These are phyloP conservation scores for Pistacia atlantica DNA, from an alignment of 345 rosid genomes.

Conservation along the genomic window DNA sequence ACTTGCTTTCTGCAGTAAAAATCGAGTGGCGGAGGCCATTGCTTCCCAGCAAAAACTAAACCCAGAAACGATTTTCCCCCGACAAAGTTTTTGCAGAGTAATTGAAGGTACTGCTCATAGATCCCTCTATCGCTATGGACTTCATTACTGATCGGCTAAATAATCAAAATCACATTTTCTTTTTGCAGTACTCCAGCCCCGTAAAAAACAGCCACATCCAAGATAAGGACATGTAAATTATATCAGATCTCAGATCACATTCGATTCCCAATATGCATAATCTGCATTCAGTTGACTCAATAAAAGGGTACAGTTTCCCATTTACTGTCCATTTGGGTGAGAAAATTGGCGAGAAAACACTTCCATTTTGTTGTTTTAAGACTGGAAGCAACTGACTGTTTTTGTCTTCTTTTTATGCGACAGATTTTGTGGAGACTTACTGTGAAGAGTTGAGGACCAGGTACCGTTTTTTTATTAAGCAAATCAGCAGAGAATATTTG, in stretches of 20 bases:
- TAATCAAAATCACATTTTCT: not conserved
- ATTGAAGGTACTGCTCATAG: slow-evolving; percentile 49
- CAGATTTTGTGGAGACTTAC: slow-evolving; percentile 13
- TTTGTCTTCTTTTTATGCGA: not conserved
- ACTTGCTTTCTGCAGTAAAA: slow-evolving; percentile 50
- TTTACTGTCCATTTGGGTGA: not conserved
- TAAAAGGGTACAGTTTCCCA: too few relatives aligned
- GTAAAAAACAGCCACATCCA: slow-evolving; percentile 34
- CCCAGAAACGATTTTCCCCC: slow-evolving; percentile 51
- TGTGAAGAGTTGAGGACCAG: slow-evolving; percentile 13
- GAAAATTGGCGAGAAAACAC: not conserved
- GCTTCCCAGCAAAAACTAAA: slow-evolving; percentile 52
- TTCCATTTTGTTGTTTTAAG: not conserved
- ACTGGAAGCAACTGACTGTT: not conserved
- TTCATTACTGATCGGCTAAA: not conserved
- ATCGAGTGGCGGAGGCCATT: slow-evolving; percentile 37
- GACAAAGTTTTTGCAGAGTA: slow-evolving; percentile 50
- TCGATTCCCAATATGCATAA: not conserved
- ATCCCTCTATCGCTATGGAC: not conserved
- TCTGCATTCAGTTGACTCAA: not conserved
- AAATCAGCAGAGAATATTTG: too few relatives aligned
- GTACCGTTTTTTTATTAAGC: slow-evolving; percentile 7
- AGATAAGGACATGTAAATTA: slow-evolving; percentile 9
- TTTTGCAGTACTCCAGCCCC: slow-evolving; percentile 49
- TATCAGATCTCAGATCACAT: slow-evolving; percentile 1